phyloP scores from a whole-genome alignment of 345 rosid species.

The Linum tenue region DNA sequence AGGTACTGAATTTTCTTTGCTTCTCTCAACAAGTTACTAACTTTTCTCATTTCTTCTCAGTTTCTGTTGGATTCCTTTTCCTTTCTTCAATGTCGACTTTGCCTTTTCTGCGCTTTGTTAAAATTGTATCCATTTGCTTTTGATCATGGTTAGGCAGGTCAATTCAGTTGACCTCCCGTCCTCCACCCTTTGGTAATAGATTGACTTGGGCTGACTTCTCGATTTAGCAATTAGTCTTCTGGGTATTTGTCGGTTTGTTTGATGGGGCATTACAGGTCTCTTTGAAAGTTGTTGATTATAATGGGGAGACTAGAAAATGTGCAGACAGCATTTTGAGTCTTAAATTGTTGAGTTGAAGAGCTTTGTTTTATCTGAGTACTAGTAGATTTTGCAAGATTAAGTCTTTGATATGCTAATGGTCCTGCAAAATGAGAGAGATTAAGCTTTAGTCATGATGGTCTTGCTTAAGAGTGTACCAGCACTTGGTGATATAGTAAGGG shows the following conservation, averaged over 20 bases:
- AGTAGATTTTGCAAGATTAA: too few relatives aligned
- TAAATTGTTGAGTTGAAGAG: background rate
- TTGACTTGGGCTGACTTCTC: too few relatives aligned
- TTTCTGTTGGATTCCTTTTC: background rate
- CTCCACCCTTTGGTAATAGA: background rate
- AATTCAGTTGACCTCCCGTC: background rate
- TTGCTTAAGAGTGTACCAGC: background rate
- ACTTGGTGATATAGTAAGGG: background rate
- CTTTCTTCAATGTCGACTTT: background rate
- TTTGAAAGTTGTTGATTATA: background rate
- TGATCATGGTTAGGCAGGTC: background rate
- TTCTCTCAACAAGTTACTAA: background rate
- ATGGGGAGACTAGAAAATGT: background rate
- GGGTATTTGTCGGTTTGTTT: too few relatives aligned
- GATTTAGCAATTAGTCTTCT: too few relatives aligned
- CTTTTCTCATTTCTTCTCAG: background rate
- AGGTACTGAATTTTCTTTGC: constrained; percentile 32
- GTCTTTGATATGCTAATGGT: too few relatives aligned
- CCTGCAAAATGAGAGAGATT: background rate
- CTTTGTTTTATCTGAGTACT: background rate
- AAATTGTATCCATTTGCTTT: background rate
- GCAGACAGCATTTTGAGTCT: background rate
- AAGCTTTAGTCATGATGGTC: background rate
- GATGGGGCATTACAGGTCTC: background rate
- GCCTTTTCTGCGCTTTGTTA: background rate